Evolutionary conservation across 805 yeast genomes (phyloP).

Genomic region (Kodamaea nitidulidarum): DNA sequence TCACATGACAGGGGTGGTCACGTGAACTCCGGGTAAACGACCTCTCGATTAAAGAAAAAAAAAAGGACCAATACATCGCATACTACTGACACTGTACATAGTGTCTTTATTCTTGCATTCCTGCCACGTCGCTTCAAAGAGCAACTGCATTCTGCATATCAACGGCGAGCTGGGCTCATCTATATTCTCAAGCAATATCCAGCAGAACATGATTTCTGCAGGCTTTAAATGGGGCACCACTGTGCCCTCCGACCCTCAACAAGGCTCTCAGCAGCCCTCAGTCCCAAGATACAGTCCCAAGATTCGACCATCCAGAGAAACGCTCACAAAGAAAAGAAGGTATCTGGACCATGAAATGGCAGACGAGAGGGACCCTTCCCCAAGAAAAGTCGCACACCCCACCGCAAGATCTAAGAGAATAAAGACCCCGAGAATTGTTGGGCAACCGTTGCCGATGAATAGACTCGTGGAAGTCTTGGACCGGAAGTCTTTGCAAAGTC

Average conservation of each 20-base stretch:
- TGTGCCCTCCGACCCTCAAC: slow-evolving; percentile 2
- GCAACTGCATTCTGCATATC: too few relatives aligned
- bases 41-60: neutral
- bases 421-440: slow-evolving; percentile 44
- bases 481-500: slow-evolving; percentile 46
- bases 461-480: slow-evolving; percentile 69
- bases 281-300: slow-evolving; percentile 13
- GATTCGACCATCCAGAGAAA: neutral
- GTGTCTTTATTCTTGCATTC: too few relatives aligned
- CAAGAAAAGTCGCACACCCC: slow-evolving; percentile 9
- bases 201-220: slow-evolving; percentile 11
- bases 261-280: slow-evolving; percentile 3
- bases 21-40: neutral
- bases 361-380: slow-evolving; percentile 5
- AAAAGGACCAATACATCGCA: neutral
- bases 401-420: slow-evolving; percentile 21
- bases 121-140: too few relatives aligned
- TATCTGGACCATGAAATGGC: slow-evolving; percentile 12
- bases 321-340: slow-evolving; percentile 14
- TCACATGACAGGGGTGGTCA: too few relatives aligned
- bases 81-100: too few relatives aligned
- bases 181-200: too few relatives aligned
- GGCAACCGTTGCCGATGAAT: slow-evolving; percentile 58
- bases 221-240: slow-evolving; percentile 28
- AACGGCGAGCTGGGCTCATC: too few relatives aligned